Evolutionary conservation across 139 green algal genomes (phyloP).

Genomic region (Coccomyxa sp.): DNA sequence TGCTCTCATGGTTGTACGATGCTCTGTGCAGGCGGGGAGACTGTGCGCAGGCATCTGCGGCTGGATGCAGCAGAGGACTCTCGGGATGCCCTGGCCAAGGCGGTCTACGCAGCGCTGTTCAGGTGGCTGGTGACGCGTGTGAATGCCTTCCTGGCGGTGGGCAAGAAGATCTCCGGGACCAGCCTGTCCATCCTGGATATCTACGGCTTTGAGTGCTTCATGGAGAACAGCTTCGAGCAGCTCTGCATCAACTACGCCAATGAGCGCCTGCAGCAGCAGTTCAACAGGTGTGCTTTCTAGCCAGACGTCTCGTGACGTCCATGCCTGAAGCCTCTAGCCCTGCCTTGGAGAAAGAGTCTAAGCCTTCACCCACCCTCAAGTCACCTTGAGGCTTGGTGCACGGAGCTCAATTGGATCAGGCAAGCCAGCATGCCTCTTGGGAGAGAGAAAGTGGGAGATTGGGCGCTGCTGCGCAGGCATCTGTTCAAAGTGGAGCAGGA

Average conservation of each 20-base stretch:
- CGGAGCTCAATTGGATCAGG: too few species aligned
- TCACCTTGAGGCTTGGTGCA: too few species aligned
- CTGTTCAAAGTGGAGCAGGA: constrained; percentile 90
- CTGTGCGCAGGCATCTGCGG: constrained; percentile 64
- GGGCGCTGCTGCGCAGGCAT: too few species aligned
- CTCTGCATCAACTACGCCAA: constrained; percentile 99
- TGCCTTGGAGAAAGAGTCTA: too few species aligned
- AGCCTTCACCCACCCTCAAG: too few species aligned
- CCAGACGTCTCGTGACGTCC: too few species aligned
- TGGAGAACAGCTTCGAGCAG: constrained; percentile 89
- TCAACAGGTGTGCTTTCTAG: constrained; percentile 66
- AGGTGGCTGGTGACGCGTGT: constrained; percentile 79
- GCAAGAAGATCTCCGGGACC: constrained; percentile 14
- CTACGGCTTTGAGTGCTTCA: constrained; percentile 92
- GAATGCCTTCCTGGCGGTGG: constrained; percentile 52
- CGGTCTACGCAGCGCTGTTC: constrained; percentile 81
- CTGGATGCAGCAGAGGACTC: constrained; percentile 58
- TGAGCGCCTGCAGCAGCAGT: constrained; percentile 97
- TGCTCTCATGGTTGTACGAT: too few species aligned
- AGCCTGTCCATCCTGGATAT: constrained; percentile 77
- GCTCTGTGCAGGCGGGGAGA: constrained; percentile 59
- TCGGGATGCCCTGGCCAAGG: constrained; percentile 77
- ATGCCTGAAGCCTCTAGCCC: too few species aligned
- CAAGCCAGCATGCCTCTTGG: too few species aligned
- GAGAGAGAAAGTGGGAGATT: too few species aligned